Percentiles rank a stretch among this genome's conserved stretches.
phyloP scores from a whole-genome alignment of 306 rosid species.

The Ormosia semicastrata region DNA sequence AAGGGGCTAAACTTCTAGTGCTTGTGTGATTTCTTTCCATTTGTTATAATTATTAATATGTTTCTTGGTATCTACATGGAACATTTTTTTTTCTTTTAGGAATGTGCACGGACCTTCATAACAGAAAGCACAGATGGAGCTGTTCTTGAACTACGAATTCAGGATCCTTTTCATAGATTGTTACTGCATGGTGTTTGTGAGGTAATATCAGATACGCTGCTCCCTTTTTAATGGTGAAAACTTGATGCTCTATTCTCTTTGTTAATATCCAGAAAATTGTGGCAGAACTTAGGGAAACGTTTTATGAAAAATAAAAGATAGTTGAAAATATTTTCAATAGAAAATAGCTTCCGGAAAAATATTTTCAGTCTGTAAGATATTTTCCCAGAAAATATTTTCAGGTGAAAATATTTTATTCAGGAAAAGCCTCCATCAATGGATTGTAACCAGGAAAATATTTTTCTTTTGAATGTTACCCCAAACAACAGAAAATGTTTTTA shows the following conservation, averaged over 20 bases:
- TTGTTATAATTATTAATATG: background rate
- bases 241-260: background rate
- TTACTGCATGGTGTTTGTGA: conserved; percentile 94
- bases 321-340: background rate
- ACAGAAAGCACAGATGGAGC: conserved; percentile 45
- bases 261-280: background rate
- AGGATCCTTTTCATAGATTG: conserved; percentile 83
- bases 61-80: background rate
- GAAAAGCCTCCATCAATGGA: background rate
- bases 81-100: conserved; percentile 39
- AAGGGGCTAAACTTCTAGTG: conserved; percentile 5
- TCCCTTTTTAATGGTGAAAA: background rate
- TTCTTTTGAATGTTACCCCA: background rate
- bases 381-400: background rate
- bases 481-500: background rate
- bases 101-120: conserved; percentile 57
- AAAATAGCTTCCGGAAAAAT: background rate
- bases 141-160: conserved; percentile 55
- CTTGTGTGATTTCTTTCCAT: conserved; percentile 6
- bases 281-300: background rate
- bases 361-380: background rate
- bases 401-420: background rate
- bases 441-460: background rate
- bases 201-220: conserved; percentile 46
- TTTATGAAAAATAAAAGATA: background rate